Conservation (phyloP, 2,329 filamentous ascomycete genomes). For the Botryotinia narcissicola region DNA sequence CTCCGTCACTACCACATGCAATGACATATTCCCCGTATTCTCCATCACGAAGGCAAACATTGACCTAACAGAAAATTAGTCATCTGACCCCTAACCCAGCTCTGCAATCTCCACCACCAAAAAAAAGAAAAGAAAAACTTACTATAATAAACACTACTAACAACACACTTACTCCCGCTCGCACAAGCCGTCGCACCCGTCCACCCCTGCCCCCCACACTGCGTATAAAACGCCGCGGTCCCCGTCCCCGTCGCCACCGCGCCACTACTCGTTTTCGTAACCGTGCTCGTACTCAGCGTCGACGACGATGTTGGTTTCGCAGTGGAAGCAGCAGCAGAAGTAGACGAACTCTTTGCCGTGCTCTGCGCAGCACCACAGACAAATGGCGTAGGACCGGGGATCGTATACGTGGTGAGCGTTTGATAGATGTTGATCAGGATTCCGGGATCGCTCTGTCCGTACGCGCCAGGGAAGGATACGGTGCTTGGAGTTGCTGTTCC, state of each 20-base stretch:
- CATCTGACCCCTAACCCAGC: no score
- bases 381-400: conserved; percentile 43
- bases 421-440: conserved; percentile 49
- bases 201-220: conserved; percentile 13
- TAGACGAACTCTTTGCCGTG: background rate
- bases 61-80: conserved; percentile 3
- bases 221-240: background rate
- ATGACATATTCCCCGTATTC: background rate
- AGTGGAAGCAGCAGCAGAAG: background rate
- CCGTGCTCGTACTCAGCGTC: background rate
- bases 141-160: conserved; percentile 24
- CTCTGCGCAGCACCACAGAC: conserved; percentile 7
- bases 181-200: conserved; percentile 6
- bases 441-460: conserved; percentile 44
- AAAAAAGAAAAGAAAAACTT: background rate
- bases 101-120: no score
- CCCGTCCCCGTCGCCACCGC: background rate
- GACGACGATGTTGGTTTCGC: background rate
- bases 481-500: conserved; percentile 27
- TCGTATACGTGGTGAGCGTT: conserved; percentile 40
- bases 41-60: background rate
- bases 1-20: background rate
- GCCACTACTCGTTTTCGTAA: background rate
- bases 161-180: conserved; percentile 22
- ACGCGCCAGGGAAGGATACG: conserved; percentile 32